Percentiles rank a stretch among this genome's conserved stretches.
Conservation (phyloP, 257 asterid genomes). For the Handroanthus guayacan region DNA sequence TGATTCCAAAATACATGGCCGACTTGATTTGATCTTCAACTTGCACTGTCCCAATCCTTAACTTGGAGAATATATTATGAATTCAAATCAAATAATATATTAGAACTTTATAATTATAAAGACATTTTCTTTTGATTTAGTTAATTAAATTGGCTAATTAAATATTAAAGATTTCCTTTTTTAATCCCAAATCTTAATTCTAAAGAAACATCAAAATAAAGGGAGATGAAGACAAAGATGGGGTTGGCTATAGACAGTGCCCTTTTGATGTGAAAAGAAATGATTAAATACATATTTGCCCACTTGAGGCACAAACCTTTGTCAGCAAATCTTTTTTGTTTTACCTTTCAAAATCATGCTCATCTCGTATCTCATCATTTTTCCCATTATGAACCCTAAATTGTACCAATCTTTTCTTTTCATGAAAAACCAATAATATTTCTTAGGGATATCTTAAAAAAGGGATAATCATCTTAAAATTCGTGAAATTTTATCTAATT, state of each 20-base stretch:
- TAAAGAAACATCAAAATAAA: conserved; percentile 11
- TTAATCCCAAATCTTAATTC: too few species aligned
- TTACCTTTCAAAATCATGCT: conserved; percentile 42
- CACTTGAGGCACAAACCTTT: conserved; percentile 41
- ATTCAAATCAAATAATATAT: too few species aligned
- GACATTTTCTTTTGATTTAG: too few species aligned
- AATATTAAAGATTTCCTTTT: conserved; percentile 12
- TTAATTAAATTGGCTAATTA: conserved; percentile 7
- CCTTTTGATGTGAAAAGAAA: conserved; percentile 44
- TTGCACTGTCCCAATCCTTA: too few species aligned
- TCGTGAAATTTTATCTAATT: too few species aligned
- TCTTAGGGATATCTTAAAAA: background rate
- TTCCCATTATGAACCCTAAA: conserved; percentile 29
- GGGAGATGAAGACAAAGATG: conserved; percentile 23
- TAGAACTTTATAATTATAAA: too few species aligned
- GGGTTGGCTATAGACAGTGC: conserved; percentile 22
- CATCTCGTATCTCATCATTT: conserved; percentile 35
- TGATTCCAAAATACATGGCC: too few species aligned
- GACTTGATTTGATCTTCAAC: too few species aligned
- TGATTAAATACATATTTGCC: conserved; percentile 42
- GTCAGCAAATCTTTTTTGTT: conserved; percentile 45
- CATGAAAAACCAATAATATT: conserved; percentile 10
- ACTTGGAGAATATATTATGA: too few species aligned
- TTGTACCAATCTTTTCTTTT: background rate
- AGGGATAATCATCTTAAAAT: too few species aligned